Evolutionary conservation across 352 stramenopile species (phyloP).

Genomic region (Phytophthora quininea): DNA sequence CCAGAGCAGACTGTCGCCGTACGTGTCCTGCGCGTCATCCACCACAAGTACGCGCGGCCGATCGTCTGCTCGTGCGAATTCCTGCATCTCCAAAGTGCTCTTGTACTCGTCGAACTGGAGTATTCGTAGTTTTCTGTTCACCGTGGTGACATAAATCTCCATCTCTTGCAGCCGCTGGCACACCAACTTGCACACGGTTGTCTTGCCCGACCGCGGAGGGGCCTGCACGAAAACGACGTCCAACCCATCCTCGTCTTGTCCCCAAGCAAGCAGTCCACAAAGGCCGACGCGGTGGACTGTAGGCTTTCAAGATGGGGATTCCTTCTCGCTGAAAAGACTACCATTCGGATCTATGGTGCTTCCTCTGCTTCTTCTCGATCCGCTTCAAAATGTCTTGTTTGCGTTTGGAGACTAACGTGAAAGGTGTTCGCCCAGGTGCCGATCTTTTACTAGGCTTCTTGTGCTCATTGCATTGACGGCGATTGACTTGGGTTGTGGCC

Average conservation of each 20-base stretch:
- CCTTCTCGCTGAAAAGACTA: too few species aligned
- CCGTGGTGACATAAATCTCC: background rate
- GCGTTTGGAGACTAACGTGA: too few species aligned
- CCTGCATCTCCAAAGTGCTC: background rate
- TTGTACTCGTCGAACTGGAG: background rate
- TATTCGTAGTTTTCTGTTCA: background rate
- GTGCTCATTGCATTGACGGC: too few species aligned
- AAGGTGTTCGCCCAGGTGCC: too few species aligned
- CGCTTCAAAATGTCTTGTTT: too few species aligned
- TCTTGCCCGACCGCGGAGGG: background rate
- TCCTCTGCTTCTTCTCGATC: too few species aligned
- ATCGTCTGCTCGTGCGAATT: background rate
- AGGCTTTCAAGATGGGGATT: background rate
- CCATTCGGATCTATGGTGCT: too few species aligned
- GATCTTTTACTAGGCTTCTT: too few species aligned
- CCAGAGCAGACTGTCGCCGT: background rate
- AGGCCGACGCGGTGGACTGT: background rate
- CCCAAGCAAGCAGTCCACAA: slow-evolving; percentile 1
- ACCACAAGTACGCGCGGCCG: background rate
- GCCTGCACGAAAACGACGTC: background rate
- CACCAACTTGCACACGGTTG: background rate
- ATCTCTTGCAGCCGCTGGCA: background rate
- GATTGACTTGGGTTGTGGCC: too few species aligned
- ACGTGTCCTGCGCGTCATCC: background rate
- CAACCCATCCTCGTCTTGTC: background rate